Evolutionary conservation across 1,284 basidiomycete genomes (phyloP).

Genomic region (Austropuccinia psidii): DNA sequence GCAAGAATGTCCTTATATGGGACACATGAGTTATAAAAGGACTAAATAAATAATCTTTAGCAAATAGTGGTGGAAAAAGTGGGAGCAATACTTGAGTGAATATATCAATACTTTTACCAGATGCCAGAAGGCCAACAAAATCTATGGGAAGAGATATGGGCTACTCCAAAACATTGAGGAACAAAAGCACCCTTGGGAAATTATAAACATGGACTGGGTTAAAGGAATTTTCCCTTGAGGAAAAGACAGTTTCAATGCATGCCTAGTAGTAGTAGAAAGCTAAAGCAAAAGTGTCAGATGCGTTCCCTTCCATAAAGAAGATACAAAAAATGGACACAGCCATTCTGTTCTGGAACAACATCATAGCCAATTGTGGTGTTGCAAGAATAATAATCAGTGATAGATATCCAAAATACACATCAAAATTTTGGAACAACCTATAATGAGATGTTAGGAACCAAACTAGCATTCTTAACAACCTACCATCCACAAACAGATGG

Average conservation of each 20-base stretch:
- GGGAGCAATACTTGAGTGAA: background rate
- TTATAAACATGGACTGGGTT: conserved; percentile 8
- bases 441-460: conserved; percentile 47
- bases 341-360: background rate
- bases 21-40: too few species aligned
- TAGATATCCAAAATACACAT: conserved; percentile 50
- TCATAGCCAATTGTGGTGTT: conserved; percentile 44
- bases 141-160: conserved; percentile 4
- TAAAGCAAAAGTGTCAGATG: background rate
- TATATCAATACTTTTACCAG: background rate
- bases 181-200: background rate
- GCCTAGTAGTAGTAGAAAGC: conserved; percentile 7
- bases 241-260: background rate
- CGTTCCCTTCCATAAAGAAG: background rate
- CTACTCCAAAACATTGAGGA: background rate
- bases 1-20: too few species aligned
- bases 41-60: too few species aligned
- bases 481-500: conserved; percentile 51
- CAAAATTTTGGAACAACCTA: conserved; percentile 50
- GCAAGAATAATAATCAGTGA: conserved; percentile 50
- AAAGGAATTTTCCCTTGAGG: background rate
- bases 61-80: conserved; percentile 22
- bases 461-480: conserved; percentile 50
- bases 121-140: background rate
- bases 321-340: background rate